Conservation (phyloP, 2,329 filamentous ascomycete species). For the Trichoderma koningii region DNA sequence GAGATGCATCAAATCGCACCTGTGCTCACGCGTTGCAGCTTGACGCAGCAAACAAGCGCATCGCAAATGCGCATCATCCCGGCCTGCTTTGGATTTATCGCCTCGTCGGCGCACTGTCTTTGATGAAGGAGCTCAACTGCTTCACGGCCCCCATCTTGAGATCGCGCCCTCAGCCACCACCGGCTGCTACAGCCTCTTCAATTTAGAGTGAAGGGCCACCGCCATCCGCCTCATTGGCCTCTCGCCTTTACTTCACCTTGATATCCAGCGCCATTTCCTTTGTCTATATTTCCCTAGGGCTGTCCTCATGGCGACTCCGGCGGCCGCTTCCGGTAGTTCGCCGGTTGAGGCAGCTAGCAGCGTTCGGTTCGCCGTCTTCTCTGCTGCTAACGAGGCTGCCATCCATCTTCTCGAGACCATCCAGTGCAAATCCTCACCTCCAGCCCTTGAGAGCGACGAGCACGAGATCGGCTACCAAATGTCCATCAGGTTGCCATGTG, state of each 20-base stretch:
- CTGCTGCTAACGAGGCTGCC: slow-evolving; percentile 9
- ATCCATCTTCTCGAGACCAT: not conserved
- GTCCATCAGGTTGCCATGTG: not conserved
- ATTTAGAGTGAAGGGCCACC: too few species aligned
- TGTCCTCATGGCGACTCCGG: not conserved
- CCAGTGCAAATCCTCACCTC: slow-evolving; percentile 4
- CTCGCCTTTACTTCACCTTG: not conserved
- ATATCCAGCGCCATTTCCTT: too few species aligned
- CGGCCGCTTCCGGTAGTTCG: not conserved
- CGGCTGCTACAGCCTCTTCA: not conserved
- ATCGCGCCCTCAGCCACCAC: too few species aligned
- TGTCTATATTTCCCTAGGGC: too few species aligned
- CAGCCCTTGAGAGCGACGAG: not conserved
- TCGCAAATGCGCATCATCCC: not conserved
- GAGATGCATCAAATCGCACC: not conserved
- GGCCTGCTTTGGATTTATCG: not conserved
- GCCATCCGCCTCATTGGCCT: not conserved
- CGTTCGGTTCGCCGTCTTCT: not conserved
- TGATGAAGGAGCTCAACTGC: not conserved
- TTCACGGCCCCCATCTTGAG: not conserved
- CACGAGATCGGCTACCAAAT: not conserved
- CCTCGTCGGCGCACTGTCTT: not conserved
- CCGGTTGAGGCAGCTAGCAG: not conserved
- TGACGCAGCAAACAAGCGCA: too few species aligned
- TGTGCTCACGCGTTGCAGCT: too few species aligned